These are phyloP conservation scores for Aureobasidium musti DNA, from an alignment of 2,329 filamentous ascomycete genomes.

Conservation along the genomic window DNA sequence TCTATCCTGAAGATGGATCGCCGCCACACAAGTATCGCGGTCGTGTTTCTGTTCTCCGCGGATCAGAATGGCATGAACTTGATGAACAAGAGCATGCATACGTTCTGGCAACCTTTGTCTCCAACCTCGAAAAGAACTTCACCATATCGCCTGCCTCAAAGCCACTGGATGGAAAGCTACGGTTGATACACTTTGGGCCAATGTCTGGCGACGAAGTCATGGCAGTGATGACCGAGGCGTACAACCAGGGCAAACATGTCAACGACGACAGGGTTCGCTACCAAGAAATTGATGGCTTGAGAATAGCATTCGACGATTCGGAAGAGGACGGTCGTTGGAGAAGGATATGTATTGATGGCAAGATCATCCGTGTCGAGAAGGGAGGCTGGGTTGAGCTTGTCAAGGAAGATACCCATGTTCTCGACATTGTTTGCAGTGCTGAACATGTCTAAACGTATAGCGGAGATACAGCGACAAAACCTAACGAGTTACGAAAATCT, in stretches of 20 bases:
- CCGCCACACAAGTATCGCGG: constrained; percentile 60
- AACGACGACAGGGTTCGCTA: constrained; percentile 65
- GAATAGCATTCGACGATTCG: constrained; percentile 66
- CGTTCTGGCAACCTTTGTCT: constrained; percentile 72
- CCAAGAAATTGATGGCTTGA: constrained; percentile 66
- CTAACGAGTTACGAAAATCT: constrained; percentile 11
- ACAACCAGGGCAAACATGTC: constrained; percentile 59
- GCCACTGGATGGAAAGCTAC: constrained; percentile 69
- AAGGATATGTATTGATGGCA: constrained; percentile 88
- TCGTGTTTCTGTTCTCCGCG: constrained; percentile 50
- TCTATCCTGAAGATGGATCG: constrained; percentile 59
- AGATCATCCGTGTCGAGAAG: constrained; percentile 71
- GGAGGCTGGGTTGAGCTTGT: constrained; percentile 71
- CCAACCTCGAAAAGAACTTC: constrained; percentile 78
- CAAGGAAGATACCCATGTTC: constrained; percentile 48
- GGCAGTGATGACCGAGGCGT: constrained; percentile 70
- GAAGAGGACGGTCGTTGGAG: constrained; percentile 76
- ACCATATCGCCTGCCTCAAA: constrained; percentile 73
- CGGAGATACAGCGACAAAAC: too few relatives aligned
- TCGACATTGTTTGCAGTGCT: constrained; percentile 42
- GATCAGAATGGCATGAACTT: constrained; percentile 41
- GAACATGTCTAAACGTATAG: neutral
- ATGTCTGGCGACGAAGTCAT: constrained; percentile 67
- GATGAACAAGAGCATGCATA: constrained; percentile 66
- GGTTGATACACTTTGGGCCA: constrained; percentile 74